Evolutionary conservation across 1,284 basidiomycete genomes (phyloP).

Genomic region (Marasmius tenuissimus): DNA sequence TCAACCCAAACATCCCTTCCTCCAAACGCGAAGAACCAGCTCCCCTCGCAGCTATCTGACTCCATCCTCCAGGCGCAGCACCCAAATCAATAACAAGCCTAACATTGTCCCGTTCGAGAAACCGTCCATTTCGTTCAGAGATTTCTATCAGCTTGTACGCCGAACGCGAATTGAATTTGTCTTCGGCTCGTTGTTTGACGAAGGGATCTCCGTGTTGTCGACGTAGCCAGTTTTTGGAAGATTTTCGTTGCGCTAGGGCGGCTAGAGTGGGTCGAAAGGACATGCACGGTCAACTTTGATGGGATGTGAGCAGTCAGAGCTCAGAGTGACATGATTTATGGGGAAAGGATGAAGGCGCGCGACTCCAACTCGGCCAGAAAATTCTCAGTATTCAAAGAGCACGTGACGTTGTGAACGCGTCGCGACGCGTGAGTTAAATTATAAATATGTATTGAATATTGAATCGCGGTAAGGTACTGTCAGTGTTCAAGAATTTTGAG

Average conservation of each 20-base stretch:
- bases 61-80: slow-evolving; percentile 88
- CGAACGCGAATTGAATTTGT: slow-evolving; percentile 71
- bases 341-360: too few relatives aligned
- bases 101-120: slow-evolving; percentile 55
- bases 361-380: too few relatives aligned
- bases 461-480: too few relatives aligned
- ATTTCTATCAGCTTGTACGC: slow-evolving; percentile 86
- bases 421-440: too few relatives aligned
- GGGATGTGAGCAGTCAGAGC: too few relatives aligned
- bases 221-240: slow-evolving; percentile 57
- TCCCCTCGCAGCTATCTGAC: slow-evolving; percentile 74
- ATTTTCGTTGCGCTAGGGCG: slow-evolving; percentile 13
- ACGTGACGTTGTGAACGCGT: too few relatives aligned
- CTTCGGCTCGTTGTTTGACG: slow-evolving; percentile 57
- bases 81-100: slow-evolving; percentile 78
- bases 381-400: too few relatives aligned
- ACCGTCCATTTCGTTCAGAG: slow-evolving; percentile 47
- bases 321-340: too few relatives aligned
- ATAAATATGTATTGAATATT: too few relatives aligned
- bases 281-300: not conserved
- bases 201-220: slow-evolving; percentile 69
- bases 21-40: too few relatives aligned
- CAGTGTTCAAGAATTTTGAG: too few relatives aligned
- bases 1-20: too few relatives aligned
- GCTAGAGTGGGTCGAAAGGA: slow-evolving; percentile 1